Base-by-base conservation (phyloP, 148 eudicot species). In the Nyssa sinensis region DNA sequence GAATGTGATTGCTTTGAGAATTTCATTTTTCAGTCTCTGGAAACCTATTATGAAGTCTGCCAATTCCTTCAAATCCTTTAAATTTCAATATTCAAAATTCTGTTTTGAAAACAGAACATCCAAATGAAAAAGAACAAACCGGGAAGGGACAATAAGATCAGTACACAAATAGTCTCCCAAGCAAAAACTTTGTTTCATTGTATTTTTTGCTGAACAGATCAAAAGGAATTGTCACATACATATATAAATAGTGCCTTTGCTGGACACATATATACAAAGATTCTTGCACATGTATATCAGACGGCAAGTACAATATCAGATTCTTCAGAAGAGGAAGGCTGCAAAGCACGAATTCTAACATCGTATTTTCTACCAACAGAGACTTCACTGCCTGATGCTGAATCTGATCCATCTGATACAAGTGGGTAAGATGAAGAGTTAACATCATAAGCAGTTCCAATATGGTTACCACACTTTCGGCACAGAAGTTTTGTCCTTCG, bases 341-440 rank as follows among this genome's bases (percentile, higher is more conserved):
- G 92, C 76, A 91, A 71, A 8, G 92, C 81, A n/a, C 93, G 86
- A 59, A 91, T 87, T 75, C 73, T 88, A 66, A 91, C 73, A 77
- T 91, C 89, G 32, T 80, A 88, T 63, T 84, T 88, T 78, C 81
- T 87, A 28, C 66, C 76, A 9, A 21, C 39, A 2, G 79, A 67
- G 34, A 69, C 64, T 67, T 85, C 92, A 62, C 72, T 71, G 17
- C 69, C 79, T 21, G 88, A 77, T 76, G 77, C 71, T 27, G 85
- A 64, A 66, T 72, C 79, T 7, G 88, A 75, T 4, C 84, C 88
- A 62, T 83, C 83, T 0, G 85, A 67, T 67, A 85, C 84, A 71
- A 79, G 78, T 23, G 85, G 81, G 71, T 85, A 77, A 30, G 86
- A 59, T 1, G 77, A 70, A 35, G 73, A 69, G 58, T 59, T 51